Conservation (phyloP, 129 eudicot species). For the Flaveria linearis region DNA sequence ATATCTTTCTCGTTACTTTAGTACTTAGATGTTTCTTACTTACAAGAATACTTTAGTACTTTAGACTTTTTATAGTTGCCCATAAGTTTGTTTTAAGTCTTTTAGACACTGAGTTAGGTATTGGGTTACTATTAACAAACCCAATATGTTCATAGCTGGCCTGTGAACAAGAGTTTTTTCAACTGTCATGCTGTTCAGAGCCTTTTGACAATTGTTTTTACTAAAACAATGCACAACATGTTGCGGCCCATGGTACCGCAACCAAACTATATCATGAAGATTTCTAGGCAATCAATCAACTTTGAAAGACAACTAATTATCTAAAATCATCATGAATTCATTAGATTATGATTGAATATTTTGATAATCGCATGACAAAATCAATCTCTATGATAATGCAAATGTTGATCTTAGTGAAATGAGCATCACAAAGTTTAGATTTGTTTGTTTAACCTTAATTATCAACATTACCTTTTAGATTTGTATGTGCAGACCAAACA, state of each 20-base stretch:
- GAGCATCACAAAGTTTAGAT: not conserved
- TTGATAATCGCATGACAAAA: not conserved
- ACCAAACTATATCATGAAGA: constrained; percentile 54
- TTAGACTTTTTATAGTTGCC: constrained; percentile 53
- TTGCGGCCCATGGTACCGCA: constrained; percentile 75
- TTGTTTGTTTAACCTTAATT: not conserved
- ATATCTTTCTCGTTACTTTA: not conserved
- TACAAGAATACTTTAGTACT: not conserved
- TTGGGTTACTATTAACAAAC: constrained; percentile 79
- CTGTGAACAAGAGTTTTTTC: constrained; percentile 38
- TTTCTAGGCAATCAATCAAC: constrained; percentile 50
- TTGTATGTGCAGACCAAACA: constrained; percentile 42
- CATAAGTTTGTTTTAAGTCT: constrained; percentile 57
- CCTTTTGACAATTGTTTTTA: constrained; percentile 72
- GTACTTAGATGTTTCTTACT: not conserved
- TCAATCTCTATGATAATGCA: not conserved
- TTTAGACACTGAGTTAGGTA: constrained; percentile 80
- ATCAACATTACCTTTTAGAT: not conserved
- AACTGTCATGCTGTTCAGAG: constrained; percentile 72
- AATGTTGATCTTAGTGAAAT: constrained; percentile 2
- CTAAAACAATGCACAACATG: constrained; percentile 71
- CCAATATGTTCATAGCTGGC: constrained; percentile 52
- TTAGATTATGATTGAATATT: not conserved
- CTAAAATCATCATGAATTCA: not conserved
- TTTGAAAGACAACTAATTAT: not conserved